phyloP scores from a whole-genome alignment of 2,329 filamentous ascomycete genomes.

The Intubia oerlemansii region DNA sequence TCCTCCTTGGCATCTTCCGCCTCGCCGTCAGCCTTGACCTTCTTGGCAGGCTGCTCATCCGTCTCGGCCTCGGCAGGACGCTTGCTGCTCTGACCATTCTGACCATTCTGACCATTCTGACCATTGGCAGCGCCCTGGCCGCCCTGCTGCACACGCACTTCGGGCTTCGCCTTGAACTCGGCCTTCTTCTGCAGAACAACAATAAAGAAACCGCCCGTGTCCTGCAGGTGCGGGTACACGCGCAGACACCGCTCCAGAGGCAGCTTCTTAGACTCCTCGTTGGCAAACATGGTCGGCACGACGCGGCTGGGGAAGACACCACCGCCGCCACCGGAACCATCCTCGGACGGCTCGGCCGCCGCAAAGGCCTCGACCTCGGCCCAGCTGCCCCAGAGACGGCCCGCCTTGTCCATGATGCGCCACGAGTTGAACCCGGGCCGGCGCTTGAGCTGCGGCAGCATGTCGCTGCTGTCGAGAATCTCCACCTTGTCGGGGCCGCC shows the following conservation, averaged over 20 bases:
- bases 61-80: slow-evolving; percentile 13
- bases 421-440: slow-evolving; percentile 58
- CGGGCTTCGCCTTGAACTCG: slow-evolving; percentile 57
- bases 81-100: too few species aligned
- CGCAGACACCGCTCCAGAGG: slow-evolving; percentile 82
- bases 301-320: slow-evolving; percentile 44
- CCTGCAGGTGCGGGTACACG: slow-evolving; percentile 85
- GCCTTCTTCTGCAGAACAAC: slow-evolving; percentile 79
- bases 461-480: slow-evolving; percentile 63
- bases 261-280: slow-evolving; percentile 34
- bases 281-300: slow-evolving; percentile 66
- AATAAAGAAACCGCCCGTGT: slow-evolving; percentile 96
- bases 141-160: slow-evolving; percentile 15
- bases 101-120: too few species aligned
- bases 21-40: slow-evolving; percentile 14
- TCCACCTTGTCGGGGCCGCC: slow-evolving; percentile 65
- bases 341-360: slow-evolving; percentile 24
- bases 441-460: slow-evolving; percentile 58
- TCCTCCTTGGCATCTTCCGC: slow-evolving; percentile 6
- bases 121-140: background rate
- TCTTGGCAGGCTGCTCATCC: slow-evolving; percentile 16
- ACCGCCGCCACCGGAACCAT: too few species aligned
- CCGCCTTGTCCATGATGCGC: slow-evolving; percentile 79
- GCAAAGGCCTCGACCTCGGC: slow-evolving; percentile 55
- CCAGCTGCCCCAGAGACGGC: slow-evolving; percentile 62